Evolutionary conservation across 2,329 filamentous ascomycete species (phyloP), one percentile per base, ranked within the genome.

Genomic region (Nakataea oryzae): DNA sequence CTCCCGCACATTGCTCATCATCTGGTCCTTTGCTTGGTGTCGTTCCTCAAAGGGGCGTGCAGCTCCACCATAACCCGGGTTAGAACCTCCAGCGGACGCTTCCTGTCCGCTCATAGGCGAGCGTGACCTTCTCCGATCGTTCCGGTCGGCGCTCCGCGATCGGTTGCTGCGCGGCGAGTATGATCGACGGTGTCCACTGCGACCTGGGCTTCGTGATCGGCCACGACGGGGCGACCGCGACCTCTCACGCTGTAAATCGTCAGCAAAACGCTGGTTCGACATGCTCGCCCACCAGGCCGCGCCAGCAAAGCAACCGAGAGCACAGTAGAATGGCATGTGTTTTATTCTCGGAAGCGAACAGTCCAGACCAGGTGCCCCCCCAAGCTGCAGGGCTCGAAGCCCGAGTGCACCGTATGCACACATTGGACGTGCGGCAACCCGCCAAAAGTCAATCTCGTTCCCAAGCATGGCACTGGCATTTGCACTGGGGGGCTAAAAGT

Each of bases 1-100:
- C 73, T 97, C 95, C 73, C 92, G 88, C 70, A 97, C 88, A 74
- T 86, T 92, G 78, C 87, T 89, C 91, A 97, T 96, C 91, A 96
- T 97, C 75, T 92, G 88, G 78, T 96, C 92, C 78, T 95, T 93
- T 71, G 89, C 89, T 66, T 83, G 86, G 66, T 85, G 81, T 71
- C 92, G 87, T 72, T 96, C 92, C 76, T 97, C 93, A 77, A 86
- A 90, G 63, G 86, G 87, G 77, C 93, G 87, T 75, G 88, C 86
- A 70, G 85, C 84, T 74, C 83, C 85, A 75, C 80, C 81, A 77
- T 85, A 89, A 70, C 80, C 82, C 72, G 82, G 78, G 73, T 84
- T 85, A 76, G 87, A 82, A 80, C 87, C 89, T 82, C 87, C 89
- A 73, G 85, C 79, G 65, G 82, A 74, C 73, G 86, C 81, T 74